phyloP scores from a whole-genome alignment of 2,329 filamentous ascomycete species.

The Xylaria polymorpha region DNA sequence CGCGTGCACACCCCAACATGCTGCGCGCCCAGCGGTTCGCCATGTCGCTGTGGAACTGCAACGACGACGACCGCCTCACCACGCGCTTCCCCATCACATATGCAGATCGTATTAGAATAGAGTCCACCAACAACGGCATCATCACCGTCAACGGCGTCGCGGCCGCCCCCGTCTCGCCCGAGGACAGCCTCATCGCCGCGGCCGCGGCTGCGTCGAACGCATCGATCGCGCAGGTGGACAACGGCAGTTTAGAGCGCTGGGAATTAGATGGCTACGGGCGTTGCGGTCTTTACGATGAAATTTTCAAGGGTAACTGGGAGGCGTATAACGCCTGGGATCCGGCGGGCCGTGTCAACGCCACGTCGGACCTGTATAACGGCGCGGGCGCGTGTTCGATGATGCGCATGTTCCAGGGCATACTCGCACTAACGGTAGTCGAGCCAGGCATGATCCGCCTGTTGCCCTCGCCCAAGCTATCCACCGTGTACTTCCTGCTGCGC shows the following conservation, averaged over 20 bases:
- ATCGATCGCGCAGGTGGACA: slow-evolving; percentile 75
- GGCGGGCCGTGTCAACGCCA: slow-evolving; percentile 63
- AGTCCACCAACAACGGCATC: slow-evolving; percentile 59
- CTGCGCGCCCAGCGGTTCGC: slow-evolving; percentile 73
- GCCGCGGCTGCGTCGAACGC: slow-evolving; percentile 56
- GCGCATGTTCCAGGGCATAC: slow-evolving; percentile 68
- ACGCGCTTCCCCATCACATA: slow-evolving; percentile 73
- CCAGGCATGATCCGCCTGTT: slow-evolving; percentile 61
- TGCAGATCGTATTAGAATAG: slow-evolving; percentile 75
- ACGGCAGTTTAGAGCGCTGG: slow-evolving; percentile 78
- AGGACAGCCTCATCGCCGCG: slow-evolving; percentile 49
- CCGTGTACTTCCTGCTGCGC: slow-evolving; percentile 61
- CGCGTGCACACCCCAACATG: slow-evolving; percentile 73
- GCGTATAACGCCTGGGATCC: slow-evolving; percentile 68
- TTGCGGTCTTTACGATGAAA: slow-evolving; percentile 64
- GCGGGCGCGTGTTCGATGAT: slow-evolving; percentile 68
- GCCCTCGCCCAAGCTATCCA: slow-evolving; percentile 61
- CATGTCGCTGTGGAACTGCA: slow-evolving; percentile 73
- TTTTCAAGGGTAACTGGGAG: slow-evolving; percentile 67
- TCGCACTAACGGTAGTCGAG: slow-evolving; percentile 64
- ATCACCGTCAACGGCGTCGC: slow-evolving; percentile 48
- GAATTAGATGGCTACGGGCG: slow-evolving; percentile 74
- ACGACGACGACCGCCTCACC: slow-evolving; percentile 66
- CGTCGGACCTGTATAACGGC: slow-evolving; percentile 68
- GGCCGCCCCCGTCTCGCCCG: slow-evolving; percentile 46